These are phyloP conservation scores for Jamesozyma rosinii DNA, from an alignment of 805 yeast genomes.

Conservation along the genomic window DNA sequence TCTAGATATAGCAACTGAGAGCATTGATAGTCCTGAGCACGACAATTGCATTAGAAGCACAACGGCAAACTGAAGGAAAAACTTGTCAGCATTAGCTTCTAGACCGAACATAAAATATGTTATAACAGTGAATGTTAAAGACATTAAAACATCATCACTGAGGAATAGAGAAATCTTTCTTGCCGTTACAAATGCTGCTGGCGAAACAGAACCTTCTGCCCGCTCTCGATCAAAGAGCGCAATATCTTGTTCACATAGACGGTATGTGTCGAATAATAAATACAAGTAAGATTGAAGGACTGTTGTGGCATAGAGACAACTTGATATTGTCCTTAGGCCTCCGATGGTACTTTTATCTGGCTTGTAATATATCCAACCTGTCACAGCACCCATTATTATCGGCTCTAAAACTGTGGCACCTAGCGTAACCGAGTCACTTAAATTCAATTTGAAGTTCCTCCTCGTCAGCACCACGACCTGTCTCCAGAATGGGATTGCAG, in stretches of 20 bases:
- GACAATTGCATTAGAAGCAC: slow-evolving; percentile 46
- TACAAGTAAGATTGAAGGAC: slow-evolving; percentile 50
- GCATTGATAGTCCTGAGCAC: slow-evolving; percentile 23
- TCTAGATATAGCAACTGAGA: slow-evolving; percentile 44
- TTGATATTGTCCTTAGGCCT: slow-evolving; percentile 55
- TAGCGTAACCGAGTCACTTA: slow-evolving; percentile 44
- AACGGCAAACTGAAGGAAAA: slow-evolving; percentile 55
- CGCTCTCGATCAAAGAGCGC: slow-evolving; percentile 57
- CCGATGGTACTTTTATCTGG: slow-evolving; percentile 36
- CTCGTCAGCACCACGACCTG: slow-evolving; percentile 38
- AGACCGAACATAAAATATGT: slow-evolving; percentile 76
- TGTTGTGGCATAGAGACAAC: slow-evolving; percentile 43
- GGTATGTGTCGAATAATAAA: slow-evolving; percentile 47
- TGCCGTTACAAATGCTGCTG: slow-evolving; percentile 56
- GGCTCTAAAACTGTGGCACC: slow-evolving; percentile 39
- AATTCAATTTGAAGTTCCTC: slow-evolving; percentile 39
- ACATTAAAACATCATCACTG: slow-evolving; percentile 59
- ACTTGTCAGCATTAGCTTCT: slow-evolving; percentile 39
- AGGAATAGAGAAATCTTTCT: slow-evolving; percentile 57
- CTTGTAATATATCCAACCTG: slow-evolving; percentile 70
- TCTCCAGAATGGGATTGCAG: slow-evolving; percentile 34
- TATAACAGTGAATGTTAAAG: slow-evolving; percentile 48
- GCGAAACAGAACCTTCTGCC: slow-evolving; percentile 56
- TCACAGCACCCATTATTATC: slow-evolving; percentile 45
- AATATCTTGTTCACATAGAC: slow-evolving; percentile 48